Percentiles rank a stretch among this genome's conserved stretches.
phyloP scores from a whole-genome alignment of 257 asterid genomes.

The Marsdenia floribunda region DNA sequence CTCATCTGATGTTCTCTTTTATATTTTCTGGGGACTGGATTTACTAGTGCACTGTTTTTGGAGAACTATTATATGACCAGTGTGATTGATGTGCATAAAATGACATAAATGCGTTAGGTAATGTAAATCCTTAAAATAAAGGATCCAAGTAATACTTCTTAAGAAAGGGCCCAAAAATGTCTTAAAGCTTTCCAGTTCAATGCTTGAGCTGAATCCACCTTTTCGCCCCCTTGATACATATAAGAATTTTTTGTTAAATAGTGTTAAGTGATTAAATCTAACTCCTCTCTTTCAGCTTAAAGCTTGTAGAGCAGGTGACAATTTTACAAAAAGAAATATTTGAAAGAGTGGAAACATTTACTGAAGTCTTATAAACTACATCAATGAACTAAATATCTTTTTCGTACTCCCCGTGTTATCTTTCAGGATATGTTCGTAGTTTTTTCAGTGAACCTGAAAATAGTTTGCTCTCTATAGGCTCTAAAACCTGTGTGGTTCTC shows the following conservation, averaged over 20 bases:
- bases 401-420: background rate
- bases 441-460: background rate
- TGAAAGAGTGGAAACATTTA: background rate
- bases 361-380: background rate
- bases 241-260: too few species aligned
- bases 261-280: too few species aligned
- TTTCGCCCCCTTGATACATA: background rate
- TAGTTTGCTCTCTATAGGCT: slow-evolving; percentile 1
- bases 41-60: background rate
- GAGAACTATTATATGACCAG: background rate
- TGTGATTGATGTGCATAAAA: background rate
- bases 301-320: too few species aligned
- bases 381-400: background rate
- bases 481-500: background rate
- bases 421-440: background rate
- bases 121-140: background rate
- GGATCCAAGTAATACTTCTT: background rate
- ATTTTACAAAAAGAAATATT: too few species aligned
- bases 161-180: background rate
- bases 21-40: background rate
- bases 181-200: background rate
- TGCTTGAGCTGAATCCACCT: background rate
- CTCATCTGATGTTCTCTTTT: background rate
- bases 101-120: too few species aligned
- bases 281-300: too few species aligned